Conservation (phyloP, 2,329 filamentous ascomycete genomes). For the Penicillium decumbens region DNA sequence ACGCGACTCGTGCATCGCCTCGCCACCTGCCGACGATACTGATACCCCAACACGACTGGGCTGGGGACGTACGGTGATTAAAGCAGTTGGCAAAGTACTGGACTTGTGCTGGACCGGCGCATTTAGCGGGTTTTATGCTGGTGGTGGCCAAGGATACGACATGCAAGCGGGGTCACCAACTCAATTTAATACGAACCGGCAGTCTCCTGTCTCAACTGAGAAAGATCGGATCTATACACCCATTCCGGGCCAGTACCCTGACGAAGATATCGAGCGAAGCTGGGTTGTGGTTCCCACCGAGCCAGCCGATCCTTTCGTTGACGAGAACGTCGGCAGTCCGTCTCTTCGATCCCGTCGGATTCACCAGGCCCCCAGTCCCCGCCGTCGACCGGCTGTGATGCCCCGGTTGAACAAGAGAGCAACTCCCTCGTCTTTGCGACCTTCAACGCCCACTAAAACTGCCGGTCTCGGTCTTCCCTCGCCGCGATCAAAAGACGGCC, state of each 20-base stretch:
- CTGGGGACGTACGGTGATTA: conserved; percentile 42
- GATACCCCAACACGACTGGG: conserved; percentile 21
- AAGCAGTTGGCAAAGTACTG: conserved; percentile 64
- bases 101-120: conserved; percentile 69
- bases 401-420: conserved; percentile 25
- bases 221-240: conserved; percentile 39
- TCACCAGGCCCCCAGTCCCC: conserved; percentile 21
- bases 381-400: conserved; percentile 25
- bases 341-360: conserved; percentile 18
- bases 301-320: conserved; percentile 15
- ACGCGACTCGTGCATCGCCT: conserved; percentile 28
- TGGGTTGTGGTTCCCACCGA: conserved; percentile 62
- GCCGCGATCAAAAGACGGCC: conserved; percentile 30
- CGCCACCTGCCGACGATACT: conserved; percentile 16
- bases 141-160: conserved; percentile 69
- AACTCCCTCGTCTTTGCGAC: conserved; percentile 15
- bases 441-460: conserved; percentile 23
- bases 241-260: conserved; percentile 53
- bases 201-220: conserved; percentile 23
- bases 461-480: conserved; percentile 17
- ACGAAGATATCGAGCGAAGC: conserved; percentile 56
- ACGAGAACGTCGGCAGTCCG: conserved; percentile 13
- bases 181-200: conserved; percentile 27
- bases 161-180: conserved; percentile 39
- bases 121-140: conserved; percentile 82